Evolutionary conservation across 192 early-diverging fungal species (phyloP), one percentile per base, ranked within the genome.

Genomic region (Jimgerdemannia flammicorona): DNA sequence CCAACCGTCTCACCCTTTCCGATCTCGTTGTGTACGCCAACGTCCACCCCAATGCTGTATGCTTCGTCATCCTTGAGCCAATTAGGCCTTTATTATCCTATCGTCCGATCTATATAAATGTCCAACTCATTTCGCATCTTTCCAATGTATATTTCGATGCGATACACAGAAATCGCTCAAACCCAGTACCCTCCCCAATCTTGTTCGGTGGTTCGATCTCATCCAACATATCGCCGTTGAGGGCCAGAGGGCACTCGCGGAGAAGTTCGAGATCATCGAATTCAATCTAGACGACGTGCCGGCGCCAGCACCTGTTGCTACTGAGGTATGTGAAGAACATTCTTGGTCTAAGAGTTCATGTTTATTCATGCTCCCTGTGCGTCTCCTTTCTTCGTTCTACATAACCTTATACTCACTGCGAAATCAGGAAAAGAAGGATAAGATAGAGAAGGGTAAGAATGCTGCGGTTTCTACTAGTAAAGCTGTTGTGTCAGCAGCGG

Each of bases 201-300:
- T 93, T 54, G 86, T 88, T 64, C 86, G 93, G 44, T 95, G 93
- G 91, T 92, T 93, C 71, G 92, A 93, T 84, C 80, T 95, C 69
- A 84, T 95, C 71, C 93, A 95, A 82, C 84, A 95, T 72, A 81
- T 87, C 11, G 79, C 89, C 66, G 79, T 87, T 49, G 78, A 80
- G 44, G 75, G 69, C 43, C 78, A 80, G 19, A 77, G 78, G 44
- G 72, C 76, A 70, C 79, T 83, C 40, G 85, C 87, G 72, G 88
- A 87, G 75, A 87, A 88, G 75, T 81, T 79, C 67, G 64, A 74
- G 7, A 44, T 76, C 4, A 42, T 82, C 49, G 19, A 76, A 44
- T 73, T 90, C 10, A 74, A 88, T 65, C 77, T 79, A 41, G 77
- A 87, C 41, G 85, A 88, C 76, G 86, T 82, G 6, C 69, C 77